A percentile compares a stretch with the other conserved stretches of the same genome.
These are phyloP conservation scores for Fusarium solani-melongenae DNA, from an alignment of 2,329 filamentous ascomycete genomes.

Conservation along the genomic window DNA sequence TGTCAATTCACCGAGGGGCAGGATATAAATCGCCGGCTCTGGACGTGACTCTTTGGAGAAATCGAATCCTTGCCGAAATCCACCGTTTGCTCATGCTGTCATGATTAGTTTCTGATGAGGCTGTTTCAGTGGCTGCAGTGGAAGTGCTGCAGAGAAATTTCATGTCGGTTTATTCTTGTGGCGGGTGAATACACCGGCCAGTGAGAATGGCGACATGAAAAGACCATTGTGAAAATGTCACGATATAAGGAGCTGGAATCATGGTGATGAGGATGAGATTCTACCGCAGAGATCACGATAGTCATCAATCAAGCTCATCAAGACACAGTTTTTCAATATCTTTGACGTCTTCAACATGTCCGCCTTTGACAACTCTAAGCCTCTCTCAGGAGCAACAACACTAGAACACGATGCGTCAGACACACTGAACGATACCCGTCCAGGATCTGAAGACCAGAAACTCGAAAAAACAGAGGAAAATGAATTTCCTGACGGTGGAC, in stretches of 20 bases:
- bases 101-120: neutral
- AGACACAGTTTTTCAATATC: neutral
- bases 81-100: neutral
- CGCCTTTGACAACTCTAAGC: neutral
- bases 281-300: neutral
- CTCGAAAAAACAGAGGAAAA: neutral
- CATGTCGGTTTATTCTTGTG: neutral
- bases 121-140: neutral
- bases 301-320: neutral
- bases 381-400: neutral
- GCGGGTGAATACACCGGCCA: neutral
- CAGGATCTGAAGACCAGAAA: neutral
- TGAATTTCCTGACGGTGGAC: conserved; percentile 7
- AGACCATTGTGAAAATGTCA: neutral
- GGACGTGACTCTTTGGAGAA: neutral
- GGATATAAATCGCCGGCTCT: neutral
- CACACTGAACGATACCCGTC: neutral
- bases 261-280: neutral
- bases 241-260: neutral
- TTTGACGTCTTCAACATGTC: neutral
- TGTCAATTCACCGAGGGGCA: neutral
- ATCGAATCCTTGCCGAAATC: neutral
- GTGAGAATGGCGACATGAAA: neutral
- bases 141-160: neutral
- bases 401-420: neutral